Base-by-base conservation (phyloP, 352 stramenopile species). In the Phytopythium ostracodes region DNA sequence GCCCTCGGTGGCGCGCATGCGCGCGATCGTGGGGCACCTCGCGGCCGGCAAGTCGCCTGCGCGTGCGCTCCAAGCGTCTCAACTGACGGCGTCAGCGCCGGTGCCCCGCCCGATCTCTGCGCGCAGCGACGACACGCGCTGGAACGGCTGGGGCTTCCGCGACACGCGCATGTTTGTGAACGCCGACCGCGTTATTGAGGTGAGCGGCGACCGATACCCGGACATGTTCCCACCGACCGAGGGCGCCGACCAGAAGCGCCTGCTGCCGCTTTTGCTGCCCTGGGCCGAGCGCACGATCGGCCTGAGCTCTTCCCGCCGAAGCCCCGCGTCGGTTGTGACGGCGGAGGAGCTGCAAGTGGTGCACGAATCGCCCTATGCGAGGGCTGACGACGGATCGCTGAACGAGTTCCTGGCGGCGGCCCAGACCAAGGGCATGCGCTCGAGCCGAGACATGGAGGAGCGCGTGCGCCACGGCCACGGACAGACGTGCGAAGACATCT, bases 81-180 rank as follows among this genome's bases (percentile, higher is more conserved):
- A 50, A 17, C 43, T 17, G 17, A 40, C 56, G 24, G 29, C 56
- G 18, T 20, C 62, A 11, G 36, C 62, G 2, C 25, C 60, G 17
- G 33, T 63, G n/a, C 51, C 55, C 4, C 55, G 62, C 2, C 44
- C 66, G 31, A 57, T 58, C 59, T 53, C 70, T 40, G 65, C 63
- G n/a, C 50, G 74, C 31, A 74, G 55, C 44, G 59, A 73, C 33
- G 61, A 67, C 58, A 87, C 76, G 20, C 79, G 80, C 58, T 91
- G 82, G 82, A 87, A 89, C 59, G 82, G 82, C 50, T 91, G 82
- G 82, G 82, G 82, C 25, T 91, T 77, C 69, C 66, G 68, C 20
- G 82, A 91, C 72, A 91, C 82, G 49, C 77, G 79, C 52, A 72
- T 91, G 33, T 88, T 87, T 54, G 56, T 91, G 8, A 91, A 91